Conservation (phyloP, 1,139 yeast genomes). For the Scheffersomyces titani region DNA sequence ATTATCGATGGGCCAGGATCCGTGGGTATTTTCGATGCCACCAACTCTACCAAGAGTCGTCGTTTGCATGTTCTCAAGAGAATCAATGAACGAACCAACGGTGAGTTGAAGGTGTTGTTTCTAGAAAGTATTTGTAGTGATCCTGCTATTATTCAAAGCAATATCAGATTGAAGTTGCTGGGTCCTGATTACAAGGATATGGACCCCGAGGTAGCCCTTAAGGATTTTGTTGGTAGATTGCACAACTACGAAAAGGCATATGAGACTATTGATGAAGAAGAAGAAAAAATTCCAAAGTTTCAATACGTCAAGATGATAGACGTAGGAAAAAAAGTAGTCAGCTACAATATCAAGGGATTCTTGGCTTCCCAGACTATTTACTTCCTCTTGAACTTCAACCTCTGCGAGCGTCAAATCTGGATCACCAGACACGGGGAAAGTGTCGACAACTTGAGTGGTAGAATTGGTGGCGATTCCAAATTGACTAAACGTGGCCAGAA, state of each 20-base stretch:
- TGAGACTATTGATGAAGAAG: conserved; percentile 79
- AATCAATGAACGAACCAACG: conserved; percentile 69
- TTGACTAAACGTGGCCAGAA: conserved; percentile 77
- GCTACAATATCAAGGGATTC: conserved; percentile 89
- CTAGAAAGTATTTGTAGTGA: conserved; percentile 89
- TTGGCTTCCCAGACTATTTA: conserved; percentile 92
- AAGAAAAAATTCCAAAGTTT: conserved; percentile 56
- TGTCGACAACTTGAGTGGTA: conserved; percentile 77
- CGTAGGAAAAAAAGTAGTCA: conserved; percentile 91
- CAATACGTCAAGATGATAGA: conserved; percentile 95
- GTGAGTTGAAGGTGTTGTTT: conserved; percentile 77
- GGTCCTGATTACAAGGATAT: conserved; percentile 92
- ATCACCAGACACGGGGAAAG: conserved; percentile 94
- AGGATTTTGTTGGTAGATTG: conserved; percentile 80
- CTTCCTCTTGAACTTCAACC: conserved; percentile 84
- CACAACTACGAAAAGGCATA: conserved; percentile 86
- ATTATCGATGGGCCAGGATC: conserved; percentile 80
- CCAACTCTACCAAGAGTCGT: conserved; percentile 81
- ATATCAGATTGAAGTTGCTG: conserved; percentile 78
- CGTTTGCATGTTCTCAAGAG: conserved; percentile 67
- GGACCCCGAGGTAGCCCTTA: conserved; percentile 79
- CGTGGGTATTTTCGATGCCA: conserved; percentile 95
- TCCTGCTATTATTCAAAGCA: conserved; percentile 72
- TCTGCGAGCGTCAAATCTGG: conserved; percentile 92
- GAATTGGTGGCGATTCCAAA: conserved; percentile 89